A percentile compares a stretch with the other conserved stretches of the same genome.
These are phyloP conservation scores for Platanthera zijinensis DNA, from an alignment of 106 monocot genomes.

Conservation along the genomic window DNA sequence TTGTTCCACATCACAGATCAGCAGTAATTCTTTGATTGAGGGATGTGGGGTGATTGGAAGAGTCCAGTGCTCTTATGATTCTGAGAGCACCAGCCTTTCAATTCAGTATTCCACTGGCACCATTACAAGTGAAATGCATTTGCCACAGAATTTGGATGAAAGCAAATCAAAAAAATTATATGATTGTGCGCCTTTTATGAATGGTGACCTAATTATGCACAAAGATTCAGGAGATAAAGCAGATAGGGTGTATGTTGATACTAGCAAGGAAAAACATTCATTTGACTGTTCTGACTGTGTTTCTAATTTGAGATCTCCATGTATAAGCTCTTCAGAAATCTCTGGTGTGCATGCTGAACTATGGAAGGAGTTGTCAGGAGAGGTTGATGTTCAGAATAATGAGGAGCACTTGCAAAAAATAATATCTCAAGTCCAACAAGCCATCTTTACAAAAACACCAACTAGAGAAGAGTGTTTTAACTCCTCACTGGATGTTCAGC, in stretches of 20 bases:
- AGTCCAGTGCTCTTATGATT: neutral
- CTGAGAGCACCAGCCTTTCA: neutral
- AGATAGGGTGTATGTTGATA: neutral
- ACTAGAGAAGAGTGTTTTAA: neutral
- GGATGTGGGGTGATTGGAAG: neutral
- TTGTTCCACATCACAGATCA: conserved; percentile 1
- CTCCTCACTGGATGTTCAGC: conserved; percentile 2
- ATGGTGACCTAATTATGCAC: neutral
- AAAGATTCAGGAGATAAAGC: conserved; percentile 1
- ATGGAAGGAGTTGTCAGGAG: conserved; percentile 3
- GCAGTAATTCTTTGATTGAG: conserved; percentile 4
- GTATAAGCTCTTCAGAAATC: conserved; percentile 13
- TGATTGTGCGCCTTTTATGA: neutral
- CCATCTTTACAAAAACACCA: neutral
- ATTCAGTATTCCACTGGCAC: neutral
- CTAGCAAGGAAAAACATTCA: neutral
- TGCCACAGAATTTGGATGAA: conserved; percentile 3
- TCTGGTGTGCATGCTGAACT: neutral
- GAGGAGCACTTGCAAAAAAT: neutral
- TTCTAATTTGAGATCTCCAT: neutral
- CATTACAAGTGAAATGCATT: neutral
- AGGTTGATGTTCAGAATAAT: neutral
- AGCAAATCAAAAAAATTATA: conserved; percentile 8
- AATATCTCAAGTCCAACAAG: conserved; percentile 5
- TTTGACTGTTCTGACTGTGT: conserved; percentile 1